Evolutionary conservation across 2,329 filamentous ascomycete genomes (phyloP).

Genomic region (Ophiostoma sp.): DNA sequence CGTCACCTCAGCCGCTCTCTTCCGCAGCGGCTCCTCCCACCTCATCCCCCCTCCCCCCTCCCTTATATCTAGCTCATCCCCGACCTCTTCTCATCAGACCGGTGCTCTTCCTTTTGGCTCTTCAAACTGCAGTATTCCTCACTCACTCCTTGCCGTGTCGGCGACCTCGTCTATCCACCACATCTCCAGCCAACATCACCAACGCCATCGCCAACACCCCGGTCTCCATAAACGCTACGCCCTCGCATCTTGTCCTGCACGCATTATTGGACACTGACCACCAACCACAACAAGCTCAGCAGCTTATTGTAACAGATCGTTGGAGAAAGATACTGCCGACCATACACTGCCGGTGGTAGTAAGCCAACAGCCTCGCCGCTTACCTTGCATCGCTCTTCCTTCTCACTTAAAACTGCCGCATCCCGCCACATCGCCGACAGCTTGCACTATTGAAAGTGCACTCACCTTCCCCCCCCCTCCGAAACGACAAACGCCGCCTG

Average conservation of each 20-base stretch:
- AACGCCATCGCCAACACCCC: background rate
- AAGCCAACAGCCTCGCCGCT: background rate
- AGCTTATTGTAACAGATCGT: background rate
- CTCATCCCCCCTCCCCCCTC: background rate
- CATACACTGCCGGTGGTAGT: background rate
- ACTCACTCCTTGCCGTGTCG: background rate
- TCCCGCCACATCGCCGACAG: background rate
- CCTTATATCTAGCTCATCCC: background rate
- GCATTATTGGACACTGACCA: background rate
- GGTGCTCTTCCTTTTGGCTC: background rate
- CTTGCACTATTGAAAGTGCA: slow-evolving; percentile 3
- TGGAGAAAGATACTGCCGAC: background rate
- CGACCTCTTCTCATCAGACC: background rate
- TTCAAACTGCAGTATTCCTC: background rate
- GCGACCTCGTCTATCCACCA: no score
- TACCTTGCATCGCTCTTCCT: background rate
- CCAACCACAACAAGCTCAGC: background rate
- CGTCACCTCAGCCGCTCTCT: background rate
- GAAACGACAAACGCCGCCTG: background rate
- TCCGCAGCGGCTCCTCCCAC: background rate
- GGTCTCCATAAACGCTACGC: background rate
- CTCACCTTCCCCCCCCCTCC: background rate
- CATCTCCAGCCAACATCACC: background rate
- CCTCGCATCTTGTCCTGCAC: background rate
- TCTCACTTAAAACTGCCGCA: background rate